Base-by-base conservation (phyloP, 306 rosid genomes). In the Castanea crenata region DNA sequence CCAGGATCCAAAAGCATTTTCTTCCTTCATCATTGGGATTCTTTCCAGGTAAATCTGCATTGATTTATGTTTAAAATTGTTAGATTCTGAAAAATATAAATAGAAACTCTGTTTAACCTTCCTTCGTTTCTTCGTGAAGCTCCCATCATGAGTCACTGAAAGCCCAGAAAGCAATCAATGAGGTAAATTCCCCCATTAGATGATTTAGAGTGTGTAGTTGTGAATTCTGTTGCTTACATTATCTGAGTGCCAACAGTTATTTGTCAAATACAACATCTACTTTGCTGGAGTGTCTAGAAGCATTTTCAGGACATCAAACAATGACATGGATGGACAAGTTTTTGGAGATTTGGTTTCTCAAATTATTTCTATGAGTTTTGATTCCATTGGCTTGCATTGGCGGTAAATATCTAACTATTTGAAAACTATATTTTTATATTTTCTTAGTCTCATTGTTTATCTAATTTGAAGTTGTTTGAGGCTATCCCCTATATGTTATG, bases 121-220 rank as follows among this genome's bases (percentile, higher is more conserved):
- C 34, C 32, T 56, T 63, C 44, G 54, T 87, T 83, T 79, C 72
- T 78, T 55, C 87, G 68, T 90, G 90, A 78, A 95, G 99, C 84
- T 93, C 99, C 65, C 99, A 95, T 87, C 99, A 95, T 75, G 99
- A 90, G 76, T 95, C 99, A 71, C 84, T 95, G 91, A 95, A 95
- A 90, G 83, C 94, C 67, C 99, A 95, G 89, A 95, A 95, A 86
- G 93, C 94, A 79, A 93, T 95, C 81, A 95, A 87, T 85, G 98
- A 91, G 99, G 99, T 95, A 91, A 85, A 73, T 75, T 78, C 59
- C 68, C 56, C 61, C 51, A 21, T 68, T 68, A 64, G 75, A 80
- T 83, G 57, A 81, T 81, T 54, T 83, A 54, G 73, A 27, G 79
- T 69, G 34, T 82, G 54, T 57, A 55, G 21, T 79, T 77, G 21